These are phyloP conservation scores for Pistacia integerrima DNA, from an alignment of 345 rosid genomes.

Conservation along the genomic window DNA sequence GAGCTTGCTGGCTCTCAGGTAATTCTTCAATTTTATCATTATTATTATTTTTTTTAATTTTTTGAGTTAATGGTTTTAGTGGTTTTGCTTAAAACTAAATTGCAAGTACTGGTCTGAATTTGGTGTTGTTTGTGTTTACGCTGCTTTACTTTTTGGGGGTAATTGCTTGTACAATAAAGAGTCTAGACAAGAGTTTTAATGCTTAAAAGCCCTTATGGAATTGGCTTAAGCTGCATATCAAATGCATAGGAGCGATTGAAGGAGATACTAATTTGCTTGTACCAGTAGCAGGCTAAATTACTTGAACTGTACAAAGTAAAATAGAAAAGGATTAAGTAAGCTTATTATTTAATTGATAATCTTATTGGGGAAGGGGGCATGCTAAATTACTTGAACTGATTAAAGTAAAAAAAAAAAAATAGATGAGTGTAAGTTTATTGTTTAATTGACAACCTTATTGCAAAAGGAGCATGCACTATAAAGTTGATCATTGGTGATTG, in stretches of 20 bases:
- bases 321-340: background rate
- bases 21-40: background rate
- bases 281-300: background rate
- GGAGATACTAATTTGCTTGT: background rate
- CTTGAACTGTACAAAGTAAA: background rate
- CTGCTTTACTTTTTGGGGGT: background rate
- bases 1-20: constrained; percentile 89
- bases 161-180: background rate
- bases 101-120: too few relatives aligned
- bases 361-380: background rate
- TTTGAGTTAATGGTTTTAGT: background rate
- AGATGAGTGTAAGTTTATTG: background rate
- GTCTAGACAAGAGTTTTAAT: background rate
- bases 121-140: background rate
- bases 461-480: background rate
- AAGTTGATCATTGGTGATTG: background rate
- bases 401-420: background rate
- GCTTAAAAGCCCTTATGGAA: background rate
- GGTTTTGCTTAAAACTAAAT: too few relatives aligned
- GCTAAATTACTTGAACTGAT: background rate
- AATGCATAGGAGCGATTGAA: background rate
- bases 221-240: background rate
- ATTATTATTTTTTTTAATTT: background rate
- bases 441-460: background rate
- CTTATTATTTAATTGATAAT: background rate